Evolutionary conservation across 495 filamentous ascomycete genomes (phyloP).

Genomic region (Hypoxylon perforatum): DNA sequence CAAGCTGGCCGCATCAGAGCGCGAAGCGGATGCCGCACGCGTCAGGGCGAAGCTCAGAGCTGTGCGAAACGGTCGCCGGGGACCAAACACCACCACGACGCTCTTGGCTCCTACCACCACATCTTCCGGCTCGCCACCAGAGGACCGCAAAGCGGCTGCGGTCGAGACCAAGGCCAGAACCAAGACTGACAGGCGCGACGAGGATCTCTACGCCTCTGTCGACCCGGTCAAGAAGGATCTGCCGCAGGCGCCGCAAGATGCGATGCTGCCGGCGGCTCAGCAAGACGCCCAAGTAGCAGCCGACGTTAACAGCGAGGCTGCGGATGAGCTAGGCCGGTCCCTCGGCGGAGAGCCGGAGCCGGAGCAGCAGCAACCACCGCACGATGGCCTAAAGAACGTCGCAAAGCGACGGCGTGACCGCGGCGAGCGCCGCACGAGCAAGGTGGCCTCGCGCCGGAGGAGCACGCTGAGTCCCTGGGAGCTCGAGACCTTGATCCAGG

Average conservation of each 20-base stretch:
- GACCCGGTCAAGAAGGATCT: conserved; percentile 42
- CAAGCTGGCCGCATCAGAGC: conserved; percentile 65
- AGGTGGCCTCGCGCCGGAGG: conserved; percentile 65
- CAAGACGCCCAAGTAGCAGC: neutral
- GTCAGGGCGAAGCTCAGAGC: conserved; percentile 66
- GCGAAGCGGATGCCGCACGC: conserved; percentile 66
- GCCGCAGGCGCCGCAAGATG: conserved; percentile 12
- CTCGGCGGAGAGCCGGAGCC: neutral
- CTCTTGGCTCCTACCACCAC: conserved; percentile 16
- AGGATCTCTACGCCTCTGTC: conserved; percentile 10
- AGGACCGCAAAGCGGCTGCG: neutral
- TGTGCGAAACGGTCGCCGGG: conserved; percentile 46
- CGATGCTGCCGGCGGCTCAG: too few relatives aligned
- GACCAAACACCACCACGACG: conserved; percentile 5
- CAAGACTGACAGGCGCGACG: conserved; percentile 6
- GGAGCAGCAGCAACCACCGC: conserved; percentile 4
- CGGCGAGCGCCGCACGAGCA: conserved; percentile 54
- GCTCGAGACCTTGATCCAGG: conserved; percentile 69
- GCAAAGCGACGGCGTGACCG: conserved; percentile 61
- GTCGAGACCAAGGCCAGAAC: neutral
- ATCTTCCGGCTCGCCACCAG: conserved; percentile 11
- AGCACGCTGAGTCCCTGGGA: conserved; percentile 81
- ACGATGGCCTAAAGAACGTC: conserved; percentile 29
- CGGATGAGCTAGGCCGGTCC: conserved; percentile 41
- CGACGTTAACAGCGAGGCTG: conserved; percentile 19